These are phyloP conservation scores for Backusella westeae DNA, from an alignment of 192 early-diverging fungal genomes.

Conservation along the genomic window DNA sequence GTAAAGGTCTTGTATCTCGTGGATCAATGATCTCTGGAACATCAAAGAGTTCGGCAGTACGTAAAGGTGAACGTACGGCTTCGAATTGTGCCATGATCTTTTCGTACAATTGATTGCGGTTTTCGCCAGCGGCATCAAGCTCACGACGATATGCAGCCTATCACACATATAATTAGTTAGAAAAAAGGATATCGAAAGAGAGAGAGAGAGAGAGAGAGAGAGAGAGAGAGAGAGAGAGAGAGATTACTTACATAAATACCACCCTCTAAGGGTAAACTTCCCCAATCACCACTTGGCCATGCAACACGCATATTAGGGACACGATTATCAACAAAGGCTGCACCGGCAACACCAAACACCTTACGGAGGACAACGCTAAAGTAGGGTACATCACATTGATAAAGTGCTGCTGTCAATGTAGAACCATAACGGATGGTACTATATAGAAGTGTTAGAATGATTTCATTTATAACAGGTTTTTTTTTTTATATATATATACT, in stretches of 20 bases:
- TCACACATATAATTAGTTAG: not conserved
- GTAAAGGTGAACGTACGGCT: conserved; percentile 31
- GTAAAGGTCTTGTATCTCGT: conserved; percentile 28
- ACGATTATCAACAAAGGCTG: conserved; percentile 35
- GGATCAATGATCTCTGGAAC: conserved; percentile 40
- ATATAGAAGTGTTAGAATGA: not conserved
- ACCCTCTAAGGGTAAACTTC: conserved; percentile 36
- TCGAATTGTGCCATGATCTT: conserved; percentile 33
- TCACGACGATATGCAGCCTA: conserved; percentile 37
- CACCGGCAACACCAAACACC: conserved; percentile 41
- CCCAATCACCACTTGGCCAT: conserved; percentile 41
- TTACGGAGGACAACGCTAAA: conserved; percentile 36
- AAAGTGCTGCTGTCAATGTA: conserved; percentile 34
- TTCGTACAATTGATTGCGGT: conserved; percentile 29
- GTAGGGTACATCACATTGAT: conserved; percentile 36
- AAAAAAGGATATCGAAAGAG: not conserved
- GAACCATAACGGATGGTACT: conserved; percentile 38
- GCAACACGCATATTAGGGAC: conserved; percentile 32
- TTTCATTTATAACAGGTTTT: too few relatives aligned
- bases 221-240: too few relatives aligned
- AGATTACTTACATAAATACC: conserved; percentile 24
- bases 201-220: too few relatives aligned
- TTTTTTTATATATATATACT: not conserved
- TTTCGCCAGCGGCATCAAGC: conserved; percentile 34
- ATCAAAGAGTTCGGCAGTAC: conserved; percentile 38